Evolutionary conservation across 1,284 basidiomycete genomes (phyloP), one percentile per base, ranked within the genome.

Genomic region (Pseudozyma sp.): DNA sequence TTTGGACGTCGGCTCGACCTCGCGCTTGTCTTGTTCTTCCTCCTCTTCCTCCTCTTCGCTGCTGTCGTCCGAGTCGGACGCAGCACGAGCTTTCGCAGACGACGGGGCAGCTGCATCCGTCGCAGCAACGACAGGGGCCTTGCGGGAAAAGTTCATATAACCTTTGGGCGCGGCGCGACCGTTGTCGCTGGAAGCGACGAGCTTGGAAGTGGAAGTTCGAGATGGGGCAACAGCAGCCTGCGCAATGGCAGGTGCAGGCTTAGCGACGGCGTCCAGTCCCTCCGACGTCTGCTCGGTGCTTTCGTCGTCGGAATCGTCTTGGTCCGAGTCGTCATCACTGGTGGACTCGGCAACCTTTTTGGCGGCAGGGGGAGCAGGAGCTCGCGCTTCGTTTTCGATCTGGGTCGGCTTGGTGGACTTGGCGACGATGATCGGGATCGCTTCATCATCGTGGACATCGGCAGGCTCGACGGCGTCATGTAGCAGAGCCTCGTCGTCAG

Each of bases 261-360:
- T 62, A 29, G 46, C 35, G 30, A 47, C 43, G n/a, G 65, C 8
- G 10, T 60, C 52, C 14, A 59, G 42, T 16, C 50, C 63, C 11
- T 75, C 72, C 16, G 71, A 74, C 29, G 66, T 69, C 45, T 69
- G 62, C 34, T 74, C 71, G 39, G 64, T 66, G 55, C 68, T 68
- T 17, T 56, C 48, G 24, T 71, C 59, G n/a, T 69, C 63, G 4
- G 54, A 58, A 9, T 14, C 58, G 10, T 57, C 54, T 5, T 66
- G 58, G 42, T 62, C 48, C 11, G 59, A 57, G 43, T 75, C 72
- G 35, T 75, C 72, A 39, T 65, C 68, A 35, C 72, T 75, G 14
- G 65, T 63, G 6, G 55, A 55, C 33, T 70, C 56, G 17, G 55
- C 30, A 2, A 53, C 42, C 54, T 66, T 63, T 46, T 60, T 60